Base-by-base conservation (phyloP, 2,329 filamentous ascomycete species). In the Monilinia fructigena region DNA sequence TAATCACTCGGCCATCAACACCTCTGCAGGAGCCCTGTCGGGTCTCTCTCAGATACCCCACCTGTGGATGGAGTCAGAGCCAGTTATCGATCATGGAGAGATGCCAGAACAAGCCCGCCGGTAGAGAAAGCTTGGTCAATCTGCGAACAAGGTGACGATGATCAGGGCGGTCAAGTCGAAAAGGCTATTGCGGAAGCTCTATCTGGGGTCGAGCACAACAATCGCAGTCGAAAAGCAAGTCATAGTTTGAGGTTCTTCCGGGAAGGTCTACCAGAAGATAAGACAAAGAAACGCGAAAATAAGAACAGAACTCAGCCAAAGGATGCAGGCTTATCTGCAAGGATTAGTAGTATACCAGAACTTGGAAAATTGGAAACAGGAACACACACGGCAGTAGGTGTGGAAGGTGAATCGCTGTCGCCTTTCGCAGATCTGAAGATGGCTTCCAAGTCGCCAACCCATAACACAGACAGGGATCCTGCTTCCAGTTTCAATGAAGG, bases 221-320 rank as follows among this genome's bases (percentile, higher is more conserved):
- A 84, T 55, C 84, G 87, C 63, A 91, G 86, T 72, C 84, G 87
- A 70, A 89, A 89, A 76, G 84, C 87, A 50, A 89, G 86, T 72
- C 86, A 89, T 75, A 88, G 85, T 70, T 78, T 89, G 67, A 82
- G 87, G 2, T 87, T 89, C 72, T 89, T 89, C 79, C 87, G 86
- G 68, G 86, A 89, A 75, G 86, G 85, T 45, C 77, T 88, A 23
- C 85, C 85, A 3, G 83, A 87, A 63, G 85, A 88, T 55, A 84
- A 83, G 73, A 74, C 77, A 53, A 84, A 83, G 71, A 83, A 82
- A 71, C 83, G 80, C 70, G 86, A 86, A 14, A 75, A 55, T 56
- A 76, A 71, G 67, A 74, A 65, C 58, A 72, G 74, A 69, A 70
- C 69, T 14, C 75, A 71, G 28, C 72, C 71, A 10, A 77, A 75